These are phyloP conservation scores for Sphenostylis stenocarpa DNA, from an alignment of 306 rosid genomes.

Conservation along the genomic window DNA sequence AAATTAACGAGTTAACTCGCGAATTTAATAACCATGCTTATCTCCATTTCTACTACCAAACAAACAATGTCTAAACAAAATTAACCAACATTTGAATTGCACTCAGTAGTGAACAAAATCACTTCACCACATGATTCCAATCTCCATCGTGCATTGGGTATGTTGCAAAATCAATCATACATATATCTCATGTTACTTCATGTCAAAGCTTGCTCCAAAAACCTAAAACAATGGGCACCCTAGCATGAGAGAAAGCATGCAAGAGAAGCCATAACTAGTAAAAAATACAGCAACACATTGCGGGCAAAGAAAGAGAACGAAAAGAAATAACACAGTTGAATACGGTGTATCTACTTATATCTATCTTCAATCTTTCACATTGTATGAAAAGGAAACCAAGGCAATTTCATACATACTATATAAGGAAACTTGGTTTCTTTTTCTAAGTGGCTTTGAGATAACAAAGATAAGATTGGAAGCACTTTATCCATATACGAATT, in stretches of 20 bases:
- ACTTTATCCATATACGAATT: background rate
- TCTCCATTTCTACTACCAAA: too few relatives aligned
- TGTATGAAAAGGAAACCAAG: background rate
- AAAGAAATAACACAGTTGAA: background rate
- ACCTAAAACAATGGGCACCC: background rate
- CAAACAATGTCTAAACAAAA: too few relatives aligned
- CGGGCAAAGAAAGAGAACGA: background rate
- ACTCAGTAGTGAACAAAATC: too few relatives aligned
- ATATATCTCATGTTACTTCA: background rate
- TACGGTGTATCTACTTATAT: background rate
- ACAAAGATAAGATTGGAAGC: slow-evolving; percentile 7
- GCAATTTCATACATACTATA: background rate
- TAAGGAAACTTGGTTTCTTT: background rate
- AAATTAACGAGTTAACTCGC: too few relatives aligned
- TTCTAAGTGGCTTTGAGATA: background rate
- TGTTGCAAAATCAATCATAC: background rate
- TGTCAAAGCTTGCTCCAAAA: background rate
- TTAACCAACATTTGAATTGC: too few relatives aligned
- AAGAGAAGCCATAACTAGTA: background rate
- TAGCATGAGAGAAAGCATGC: background rate
- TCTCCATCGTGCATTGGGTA: background rate
- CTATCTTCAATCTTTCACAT: background rate
- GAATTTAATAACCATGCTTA: too few relatives aligned
- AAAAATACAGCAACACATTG: background rate
- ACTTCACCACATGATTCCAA: too few relatives aligned